A percentile compares a stretch with the other conserved stretches of the same genome.
phyloP scores from a whole-genome alignment of 306 rosid genomes.

The Sesbania bispinosa region DNA sequence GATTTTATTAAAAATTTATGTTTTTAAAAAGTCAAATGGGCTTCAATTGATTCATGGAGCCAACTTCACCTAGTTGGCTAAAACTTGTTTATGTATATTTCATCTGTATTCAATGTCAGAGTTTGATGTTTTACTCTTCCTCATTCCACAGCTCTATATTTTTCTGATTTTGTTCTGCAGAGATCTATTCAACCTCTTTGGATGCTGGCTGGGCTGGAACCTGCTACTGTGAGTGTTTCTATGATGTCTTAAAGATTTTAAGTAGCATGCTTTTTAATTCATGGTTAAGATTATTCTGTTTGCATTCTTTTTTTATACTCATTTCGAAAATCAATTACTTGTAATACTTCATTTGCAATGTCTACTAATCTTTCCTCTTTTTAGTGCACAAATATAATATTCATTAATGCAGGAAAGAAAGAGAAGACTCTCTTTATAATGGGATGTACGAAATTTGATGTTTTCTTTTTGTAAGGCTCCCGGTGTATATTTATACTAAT shows the following conservation, averaged over 20 bases:
- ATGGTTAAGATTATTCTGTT: neutral
- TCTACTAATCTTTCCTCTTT: neutral
- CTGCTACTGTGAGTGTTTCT: slow-evolving; percentile 64
- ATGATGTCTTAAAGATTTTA: neutral
- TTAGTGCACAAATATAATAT: neutral
- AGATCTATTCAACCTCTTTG: slow-evolving; percentile 65
- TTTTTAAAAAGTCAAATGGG: neutral
- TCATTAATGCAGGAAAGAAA: neutral
- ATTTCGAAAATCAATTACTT: neutral
- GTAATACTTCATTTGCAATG: neutral
- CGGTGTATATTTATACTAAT: neutral
- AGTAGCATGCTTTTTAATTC: neutral
- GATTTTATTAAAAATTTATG: no score
- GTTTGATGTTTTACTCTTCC: neutral
- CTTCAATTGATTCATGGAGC: neutral
- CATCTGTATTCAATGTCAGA: neutral
- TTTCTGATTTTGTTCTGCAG: slow-evolving; percentile 38
- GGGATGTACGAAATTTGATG: neutral
- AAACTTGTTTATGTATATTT: neutral
- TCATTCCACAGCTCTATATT: neutral
- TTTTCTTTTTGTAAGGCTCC: neutral
- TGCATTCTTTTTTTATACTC: neutral
- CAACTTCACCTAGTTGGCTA: neutral
- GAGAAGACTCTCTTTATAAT: neutral
- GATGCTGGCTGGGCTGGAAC: slow-evolving; percentile 65